Evolutionary conservation across 2,329 filamentous ascomycete species (phyloP).

Genomic region (Xylaria sp.): DNA sequence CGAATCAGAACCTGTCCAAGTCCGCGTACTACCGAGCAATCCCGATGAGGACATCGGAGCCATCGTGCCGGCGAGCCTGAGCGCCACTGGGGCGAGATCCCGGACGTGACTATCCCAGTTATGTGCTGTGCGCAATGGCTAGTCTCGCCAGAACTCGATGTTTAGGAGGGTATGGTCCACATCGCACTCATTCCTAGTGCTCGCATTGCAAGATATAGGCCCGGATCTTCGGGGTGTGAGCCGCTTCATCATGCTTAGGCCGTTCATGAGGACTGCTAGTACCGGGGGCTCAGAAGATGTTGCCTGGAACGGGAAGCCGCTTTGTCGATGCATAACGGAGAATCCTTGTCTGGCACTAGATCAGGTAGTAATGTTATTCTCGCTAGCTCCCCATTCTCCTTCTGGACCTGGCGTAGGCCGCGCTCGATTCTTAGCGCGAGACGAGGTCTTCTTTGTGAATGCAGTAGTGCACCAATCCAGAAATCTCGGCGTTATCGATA

Average conservation of each 20-base stretch:
- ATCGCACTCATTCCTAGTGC: neutral
- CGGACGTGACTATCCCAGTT: slow-evolving; percentile 13
- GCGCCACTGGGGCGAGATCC: slow-evolving; percentile 16
- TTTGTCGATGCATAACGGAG: neutral
- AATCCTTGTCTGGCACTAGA: neutral
- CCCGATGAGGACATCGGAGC: slow-evolving; percentile 36
- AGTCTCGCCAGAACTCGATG: neutral
- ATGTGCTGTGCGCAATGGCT: neutral
- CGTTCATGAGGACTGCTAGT: neutral
- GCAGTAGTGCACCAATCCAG: neutral
- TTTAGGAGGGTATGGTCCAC: neutral
- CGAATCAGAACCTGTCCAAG: slow-evolving; percentile 28
- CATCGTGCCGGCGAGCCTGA: slow-evolving; percentile 24
- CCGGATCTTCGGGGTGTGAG: slow-evolving; percentile 33
- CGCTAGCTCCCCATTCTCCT: neutral
- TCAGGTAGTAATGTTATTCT: neutral
- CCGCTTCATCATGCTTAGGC: slow-evolving; percentile 12
- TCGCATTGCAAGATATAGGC: neutral
- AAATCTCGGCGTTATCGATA: neutral
- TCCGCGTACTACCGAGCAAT: slow-evolving; percentile 24
- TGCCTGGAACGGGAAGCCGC: slow-evolving; percentile 8
- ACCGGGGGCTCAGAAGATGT: neutral
- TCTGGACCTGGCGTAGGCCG: neutral
- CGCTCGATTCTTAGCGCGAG: neutral
- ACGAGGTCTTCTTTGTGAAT: neutral